A percentile compares a stretch with the other conserved stretches of the same genome.
Conservation (phyloP, 805 yeast genomes). For the Zygosaccharomyces gambellarensis region DNA sequence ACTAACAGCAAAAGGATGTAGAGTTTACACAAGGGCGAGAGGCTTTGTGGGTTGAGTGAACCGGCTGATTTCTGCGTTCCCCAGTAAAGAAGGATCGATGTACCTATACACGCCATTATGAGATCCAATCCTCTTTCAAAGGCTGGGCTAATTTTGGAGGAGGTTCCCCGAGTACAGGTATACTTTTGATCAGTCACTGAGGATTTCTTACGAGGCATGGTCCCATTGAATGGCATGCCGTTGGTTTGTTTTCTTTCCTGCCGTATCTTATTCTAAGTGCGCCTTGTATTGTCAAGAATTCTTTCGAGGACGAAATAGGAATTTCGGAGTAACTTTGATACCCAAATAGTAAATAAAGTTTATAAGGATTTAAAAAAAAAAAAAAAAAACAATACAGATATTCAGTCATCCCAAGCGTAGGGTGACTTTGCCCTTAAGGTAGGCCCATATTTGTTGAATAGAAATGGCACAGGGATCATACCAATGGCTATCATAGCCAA, state of each 20-base stretch:
- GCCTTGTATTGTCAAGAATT: background rate
- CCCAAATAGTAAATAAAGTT: background rate
- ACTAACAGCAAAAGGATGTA: background rate
- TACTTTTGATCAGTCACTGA: background rate
- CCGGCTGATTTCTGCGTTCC: background rate
- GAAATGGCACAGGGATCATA: conserved; percentile 52
- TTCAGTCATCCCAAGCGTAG: conserved; percentile 39
- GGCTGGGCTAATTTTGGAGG: background rate
- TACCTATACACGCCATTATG: background rate
- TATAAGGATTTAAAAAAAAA: background rate
- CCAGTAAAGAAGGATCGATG: background rate
- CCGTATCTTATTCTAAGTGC: background rate
- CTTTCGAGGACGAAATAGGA: background rate
- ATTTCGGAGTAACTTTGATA: background rate
- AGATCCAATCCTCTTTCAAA: background rate
- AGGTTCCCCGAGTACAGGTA: background rate
- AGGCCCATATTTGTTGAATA: conserved; percentile 48
- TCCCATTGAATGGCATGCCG: background rate
- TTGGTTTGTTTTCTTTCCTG: background rate
- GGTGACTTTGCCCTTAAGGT: conserved; percentile 42
- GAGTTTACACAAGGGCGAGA: background rate
- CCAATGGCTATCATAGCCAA: conserved; percentile 47
- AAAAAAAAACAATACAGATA: background rate
- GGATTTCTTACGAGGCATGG: background rate
- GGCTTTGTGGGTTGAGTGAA: background rate